Evolutionary conservation across 306 rosid genomes (phyloP).

Genomic region (Gastrolobium villosum): DNA sequence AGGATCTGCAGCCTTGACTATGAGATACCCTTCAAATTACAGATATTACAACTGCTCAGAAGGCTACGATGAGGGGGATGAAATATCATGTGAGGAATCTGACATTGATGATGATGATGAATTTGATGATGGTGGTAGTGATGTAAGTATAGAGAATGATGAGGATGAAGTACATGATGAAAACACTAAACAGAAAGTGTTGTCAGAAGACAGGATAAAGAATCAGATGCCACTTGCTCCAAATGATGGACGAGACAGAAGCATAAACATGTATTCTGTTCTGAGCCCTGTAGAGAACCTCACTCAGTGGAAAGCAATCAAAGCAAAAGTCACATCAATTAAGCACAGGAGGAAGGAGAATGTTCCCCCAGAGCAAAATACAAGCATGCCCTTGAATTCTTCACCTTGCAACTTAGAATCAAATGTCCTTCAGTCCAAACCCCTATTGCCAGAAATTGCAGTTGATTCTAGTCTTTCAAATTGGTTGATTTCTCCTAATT

Average conservation of each 20-base stretch:
- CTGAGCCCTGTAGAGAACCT: conserved; percentile 84
- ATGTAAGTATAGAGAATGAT: conserved; percentile 43
- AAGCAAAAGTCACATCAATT: conserved; percentile 67
- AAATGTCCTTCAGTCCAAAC: conserved; percentile 58
- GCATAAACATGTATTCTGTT: conserved; percentile 63
- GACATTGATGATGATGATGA: conserved; percentile 67
- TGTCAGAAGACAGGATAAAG: conserved; percentile 41
- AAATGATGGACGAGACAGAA: conserved; percentile 46
- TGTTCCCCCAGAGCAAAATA: conserved; percentile 49
- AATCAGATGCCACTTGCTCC: conserved; percentile 31
- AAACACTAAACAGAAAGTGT: conserved; percentile 52
- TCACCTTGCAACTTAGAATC: conserved; percentile 49
- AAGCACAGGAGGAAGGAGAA: conserved; percentile 74
- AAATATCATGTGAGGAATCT: conserved; percentile 56
- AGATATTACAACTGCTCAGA: conserved; percentile 79
- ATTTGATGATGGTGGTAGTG: conserved; percentile 43
- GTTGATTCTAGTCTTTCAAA: conserved; percentile 85
- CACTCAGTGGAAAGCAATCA: conserved; percentile 88
- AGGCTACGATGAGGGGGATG: conserved; percentile 68
- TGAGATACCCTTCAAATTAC: conserved; percentile 65
- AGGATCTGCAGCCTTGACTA: conserved; percentile 40
- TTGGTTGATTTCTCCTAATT: conserved; percentile 70
- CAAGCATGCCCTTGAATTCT: conserved; percentile 41
- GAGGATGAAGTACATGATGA: conserved; percentile 41
- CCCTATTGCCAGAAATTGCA: conserved; percentile 66